A percentile compares a stretch with the other conserved stretches of the same genome.
Evolutionary conservation across 2,329 filamentous ascomycete species (phyloP).

Genomic region (Pestalotiopsis fici): DNA sequence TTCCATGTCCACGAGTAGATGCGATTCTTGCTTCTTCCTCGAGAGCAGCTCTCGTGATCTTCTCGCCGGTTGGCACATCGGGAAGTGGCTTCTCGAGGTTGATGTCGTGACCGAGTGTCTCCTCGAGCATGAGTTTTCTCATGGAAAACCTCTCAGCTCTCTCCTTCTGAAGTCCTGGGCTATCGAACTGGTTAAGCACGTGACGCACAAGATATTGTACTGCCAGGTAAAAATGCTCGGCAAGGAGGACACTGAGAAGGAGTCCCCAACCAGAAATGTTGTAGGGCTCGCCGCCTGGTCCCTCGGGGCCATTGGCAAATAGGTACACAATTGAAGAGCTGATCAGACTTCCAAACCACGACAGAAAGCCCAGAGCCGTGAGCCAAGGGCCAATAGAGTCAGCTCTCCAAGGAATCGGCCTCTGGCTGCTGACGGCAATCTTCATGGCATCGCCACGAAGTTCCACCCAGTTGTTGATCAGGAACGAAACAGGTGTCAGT

Average conservation of each 20-base stretch:
- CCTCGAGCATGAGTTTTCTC: slow-evolving; percentile 77
- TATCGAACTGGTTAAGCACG: slow-evolving; percentile 79
- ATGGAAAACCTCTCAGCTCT: slow-evolving; percentile 78
- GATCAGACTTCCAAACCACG: slow-evolving; percentile 89
- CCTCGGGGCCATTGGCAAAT: slow-evolving; percentile 71
- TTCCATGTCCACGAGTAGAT: slow-evolving; percentile 49
- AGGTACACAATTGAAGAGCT: slow-evolving; percentile 87
- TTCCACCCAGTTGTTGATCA: slow-evolving; percentile 96
- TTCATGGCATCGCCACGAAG: slow-evolving; percentile 92
- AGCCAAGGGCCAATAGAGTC: slow-evolving; percentile 96
- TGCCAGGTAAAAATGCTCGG: slow-evolving; percentile 87
- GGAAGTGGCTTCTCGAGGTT: slow-evolving; percentile 46
- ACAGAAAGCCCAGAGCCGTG: slow-evolving; percentile 81
- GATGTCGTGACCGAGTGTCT: slow-evolving; percentile 63
- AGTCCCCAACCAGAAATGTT: slow-evolving; percentile 79
- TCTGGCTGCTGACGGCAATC: slow-evolving; percentile 84
- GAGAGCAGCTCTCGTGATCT: slow-evolving; percentile 64
- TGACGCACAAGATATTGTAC: slow-evolving; percentile 72
- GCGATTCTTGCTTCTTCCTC: slow-evolving; percentile 62
- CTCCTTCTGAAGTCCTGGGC: slow-evolving; percentile 83
- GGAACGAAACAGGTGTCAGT: slow-evolving; percentile 83
- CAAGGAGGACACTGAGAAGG: slow-evolving; percentile 78
- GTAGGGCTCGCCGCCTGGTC: slow-evolving; percentile 65
- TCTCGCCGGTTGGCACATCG: slow-evolving; percentile 54
- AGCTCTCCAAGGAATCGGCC: slow-evolving; percentile 84